A percentile compares a stretch with the other conserved stretches of the same genome.
Evolutionary conservation across 2,329 filamentous ascomycete genomes (phyloP).

Genomic region (Cyclaneusma minus): DNA sequence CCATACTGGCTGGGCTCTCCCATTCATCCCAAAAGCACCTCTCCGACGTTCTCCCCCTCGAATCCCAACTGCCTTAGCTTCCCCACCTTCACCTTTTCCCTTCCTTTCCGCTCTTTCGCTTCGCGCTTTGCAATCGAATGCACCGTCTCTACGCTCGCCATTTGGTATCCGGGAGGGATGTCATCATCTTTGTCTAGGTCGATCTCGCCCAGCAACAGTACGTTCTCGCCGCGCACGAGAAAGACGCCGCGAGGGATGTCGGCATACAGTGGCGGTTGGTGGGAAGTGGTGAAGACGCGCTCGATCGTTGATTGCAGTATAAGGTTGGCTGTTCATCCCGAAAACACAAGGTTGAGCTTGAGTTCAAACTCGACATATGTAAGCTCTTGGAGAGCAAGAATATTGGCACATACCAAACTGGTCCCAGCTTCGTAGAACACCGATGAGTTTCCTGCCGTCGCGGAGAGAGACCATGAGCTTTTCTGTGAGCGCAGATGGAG

Average conservation of each 20-base stretch:
- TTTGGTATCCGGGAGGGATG: conserved; percentile 51
- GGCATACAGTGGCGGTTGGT: conserved; percentile 48
- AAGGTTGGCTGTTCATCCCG: conserved; percentile 57
- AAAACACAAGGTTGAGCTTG: too few species aligned
- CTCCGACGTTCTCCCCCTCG: conserved; percentile 69
- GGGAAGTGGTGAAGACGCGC: conserved; percentile 52
- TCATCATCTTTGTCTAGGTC: conserved; percentile 94
- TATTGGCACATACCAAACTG: conserved; percentile 75
- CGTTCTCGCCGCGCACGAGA: conserved; percentile 89
- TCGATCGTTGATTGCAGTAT: conserved; percentile 89
- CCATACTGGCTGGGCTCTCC: conserved; percentile 1
- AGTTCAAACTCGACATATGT: too few species aligned
- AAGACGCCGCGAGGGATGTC: conserved; percentile 80
- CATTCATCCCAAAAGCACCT: conserved; percentile 40
- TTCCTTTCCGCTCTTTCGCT: conserved; percentile 50
- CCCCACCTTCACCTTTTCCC: conserved; percentile 56
- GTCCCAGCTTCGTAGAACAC: conserved; percentile 89
- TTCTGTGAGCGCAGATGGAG: conserved; percentile 39
- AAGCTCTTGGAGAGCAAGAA: too few species aligned
- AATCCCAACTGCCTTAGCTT: conserved; percentile 70
- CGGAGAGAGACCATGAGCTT: conserved; percentile 86
- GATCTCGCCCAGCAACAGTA: conserved; percentile 88
- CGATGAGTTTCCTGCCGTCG: conserved; percentile 87
- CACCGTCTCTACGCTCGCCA: conserved; percentile 53
- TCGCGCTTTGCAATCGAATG: conserved; percentile 58